Base-by-base conservation (phyloP, 805 yeast species). In the Spathaspora sp. region DNA sequence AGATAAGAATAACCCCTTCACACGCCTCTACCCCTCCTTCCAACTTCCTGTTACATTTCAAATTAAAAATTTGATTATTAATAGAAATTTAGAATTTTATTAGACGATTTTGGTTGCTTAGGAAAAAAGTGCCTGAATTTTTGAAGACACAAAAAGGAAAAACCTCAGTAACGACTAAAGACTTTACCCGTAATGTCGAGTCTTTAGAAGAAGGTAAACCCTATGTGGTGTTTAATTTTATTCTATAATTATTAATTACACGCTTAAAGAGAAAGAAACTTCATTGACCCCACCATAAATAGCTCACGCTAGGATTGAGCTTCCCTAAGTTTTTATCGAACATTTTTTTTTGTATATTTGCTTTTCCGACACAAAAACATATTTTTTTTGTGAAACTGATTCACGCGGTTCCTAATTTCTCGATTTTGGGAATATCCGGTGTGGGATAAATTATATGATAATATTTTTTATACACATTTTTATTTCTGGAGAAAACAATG, bases 251-350 rank as follows among this genome's bases (percentile, higher is more conserved):
- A n/a, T 14, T 35, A 35, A 35, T 35, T 35, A 35, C 4, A 35
- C 40, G 18, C 17, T 35, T 35, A 10, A 29, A 9, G 17, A 10
- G n/a, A 31, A 31, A 31, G n/a, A 8, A 31, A 6, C 5, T 42
- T 18, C 9, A 19, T 42, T 42, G 44, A 42, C 44, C 44, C 44
- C 44, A 42, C 44, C 44, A 23, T 42, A 19, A 35, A 35, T 35
- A 29, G 3, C 40, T n/a, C 40, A 14, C 17, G n/a, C 44, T 23
- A 20, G 44, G 44, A 23, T 42, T 42, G 44, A 42, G 44, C 44
- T 42, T 42, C 44, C 44, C 44, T 42, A 16, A 23, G 16, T 18
- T 19, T 18, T 11, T 40, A 40, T 40, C 26, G 17, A 20, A 20
- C 9, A 42, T 42, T 42, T 42, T 32, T 32, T 32, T 35, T 35